Conservation (phyloP, 2,329 filamentous ascomycete species). For the Xylariomycetidae sp. region DNA sequence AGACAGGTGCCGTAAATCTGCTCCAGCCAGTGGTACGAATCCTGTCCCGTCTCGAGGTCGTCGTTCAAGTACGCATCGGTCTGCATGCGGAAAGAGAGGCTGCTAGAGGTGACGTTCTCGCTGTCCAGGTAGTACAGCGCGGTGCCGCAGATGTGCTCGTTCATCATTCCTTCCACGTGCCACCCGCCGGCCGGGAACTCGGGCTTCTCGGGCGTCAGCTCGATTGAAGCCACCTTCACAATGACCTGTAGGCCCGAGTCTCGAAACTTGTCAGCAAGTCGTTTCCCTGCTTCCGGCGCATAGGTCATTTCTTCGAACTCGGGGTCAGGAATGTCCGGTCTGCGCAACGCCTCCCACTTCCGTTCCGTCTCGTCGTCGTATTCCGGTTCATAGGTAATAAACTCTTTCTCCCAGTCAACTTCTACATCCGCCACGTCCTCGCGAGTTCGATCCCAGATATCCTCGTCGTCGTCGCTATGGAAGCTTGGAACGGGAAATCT, state of each 20-base stretch:
- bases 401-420: slow-evolving; percentile 4
- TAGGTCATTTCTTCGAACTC: slow-evolving; percentile 14
- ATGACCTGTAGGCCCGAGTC: slow-evolving; percentile 52
- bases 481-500: neutral
- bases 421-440: slow-evolving; percentile 25
- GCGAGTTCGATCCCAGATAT: slow-evolving; percentile 14
- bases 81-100: slow-evolving; percentile 44
- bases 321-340: slow-evolving; percentile 16
- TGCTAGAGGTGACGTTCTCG: slow-evolving; percentile 46
- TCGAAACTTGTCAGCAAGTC: slow-evolving; percentile 19
- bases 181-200: slow-evolving; percentile 34
- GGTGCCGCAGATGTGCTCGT: slow-evolving; percentile 15
- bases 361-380: slow-evolving; percentile 9
- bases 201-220: slow-evolving; percentile 51
- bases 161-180: slow-evolving; percentile 13
- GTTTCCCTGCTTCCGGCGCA: slow-evolving; percentile 3
- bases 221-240: slow-evolving; percentile 54
- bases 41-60: neutral
- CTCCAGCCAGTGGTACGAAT: slow-evolving; percentile 6
- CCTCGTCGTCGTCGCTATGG: slow-evolving; percentile 8
- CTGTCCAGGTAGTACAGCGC: slow-evolving; percentile 17
- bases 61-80: slow-evolving; percentile 2
- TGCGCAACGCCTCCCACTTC: slow-evolving; percentile 10
- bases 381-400: neutral
- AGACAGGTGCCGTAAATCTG: slow-evolving; percentile 1